These are phyloP conservation scores for Brassica hybrid DNA, from an alignment of 441 rosid genomes.

Conservation along the genomic window DNA sequence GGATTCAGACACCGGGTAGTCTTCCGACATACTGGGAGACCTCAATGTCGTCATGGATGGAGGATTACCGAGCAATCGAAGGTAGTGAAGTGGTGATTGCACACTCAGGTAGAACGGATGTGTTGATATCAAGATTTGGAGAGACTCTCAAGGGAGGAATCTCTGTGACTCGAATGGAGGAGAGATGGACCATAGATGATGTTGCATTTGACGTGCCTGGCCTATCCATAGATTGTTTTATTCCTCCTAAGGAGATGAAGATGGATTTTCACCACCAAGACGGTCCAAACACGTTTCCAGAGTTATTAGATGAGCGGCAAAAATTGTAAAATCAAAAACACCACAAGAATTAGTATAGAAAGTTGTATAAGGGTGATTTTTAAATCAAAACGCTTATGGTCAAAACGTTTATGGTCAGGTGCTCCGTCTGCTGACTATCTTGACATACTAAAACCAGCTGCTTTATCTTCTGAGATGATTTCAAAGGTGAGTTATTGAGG, in stretches of 20 bases:
- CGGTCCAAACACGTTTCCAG: conserved; percentile 2
- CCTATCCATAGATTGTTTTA: conserved; percentile 77
- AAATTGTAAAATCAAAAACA: background rate
- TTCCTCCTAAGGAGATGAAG: conserved; percentile 78
- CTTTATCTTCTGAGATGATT: conserved; percentile 57
- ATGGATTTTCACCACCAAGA: conserved; percentile 49
- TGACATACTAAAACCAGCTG: conserved; percentile 79
- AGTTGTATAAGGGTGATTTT: conserved; percentile 17
- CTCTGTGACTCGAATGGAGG: conserved; percentile 77
- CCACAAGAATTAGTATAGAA: background rate
- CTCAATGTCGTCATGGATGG: conserved; percentile 70
- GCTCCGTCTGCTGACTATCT: conserved; percentile 54
- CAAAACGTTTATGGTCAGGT: conserved; percentile 77
- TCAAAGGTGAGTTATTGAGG: conserved; percentile 48
- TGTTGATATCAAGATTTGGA: conserved; percentile 80
- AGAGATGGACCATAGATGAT: conserved; percentile 83
- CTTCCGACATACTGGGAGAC: conserved; percentile 92
- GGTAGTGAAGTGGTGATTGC: conserved; percentile 75
- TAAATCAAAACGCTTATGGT: conserved; percentile 50
- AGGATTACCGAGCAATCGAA: conserved; percentile 69
- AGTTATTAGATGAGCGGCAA: conserved; percentile 20
- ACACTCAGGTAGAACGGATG: conserved; percentile 75
- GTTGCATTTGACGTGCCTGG: conserved; percentile 85
- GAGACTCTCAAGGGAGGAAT: conserved; percentile 77
- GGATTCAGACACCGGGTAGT: conserved; percentile 82